These are phyloP conservation scores for Alternaria burnsii DNA, from an alignment of 2,329 filamentous ascomycete genomes.

Conservation along the genomic window DNA sequence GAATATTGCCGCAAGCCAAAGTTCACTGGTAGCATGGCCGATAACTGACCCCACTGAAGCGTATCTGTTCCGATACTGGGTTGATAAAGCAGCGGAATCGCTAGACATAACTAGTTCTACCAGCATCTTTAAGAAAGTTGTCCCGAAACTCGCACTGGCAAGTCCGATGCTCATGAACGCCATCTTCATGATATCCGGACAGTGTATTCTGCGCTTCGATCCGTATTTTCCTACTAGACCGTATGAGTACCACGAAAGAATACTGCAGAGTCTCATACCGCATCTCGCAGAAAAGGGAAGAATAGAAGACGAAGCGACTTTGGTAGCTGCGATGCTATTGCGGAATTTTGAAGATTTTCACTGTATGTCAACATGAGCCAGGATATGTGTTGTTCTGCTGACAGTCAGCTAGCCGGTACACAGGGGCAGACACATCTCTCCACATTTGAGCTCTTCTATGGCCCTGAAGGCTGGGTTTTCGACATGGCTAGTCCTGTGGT, in stretches of 20 bases:
- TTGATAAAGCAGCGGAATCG: constrained; percentile 19
- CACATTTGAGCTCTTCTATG: constrained; percentile 27
- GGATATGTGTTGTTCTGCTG: not conserved
- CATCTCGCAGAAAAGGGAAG: constrained; percentile 23
- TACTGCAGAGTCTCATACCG: constrained; percentile 26
- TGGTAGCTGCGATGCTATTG: constrained; percentile 29
- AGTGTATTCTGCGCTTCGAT: constrained; percentile 46
- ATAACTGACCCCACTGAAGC: constrained; percentile 22
- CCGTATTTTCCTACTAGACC: constrained; percentile 21
- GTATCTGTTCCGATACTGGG: constrained; percentile 27
- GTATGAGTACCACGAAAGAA: constrained; percentile 27
- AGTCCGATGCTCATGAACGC: constrained; percentile 53
- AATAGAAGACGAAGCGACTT: constrained; percentile 28
- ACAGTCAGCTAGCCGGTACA: constrained; percentile 25
- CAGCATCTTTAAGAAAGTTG: constrained; percentile 16
- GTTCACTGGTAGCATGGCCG: constrained; percentile 10
- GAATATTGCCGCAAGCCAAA: not conserved
- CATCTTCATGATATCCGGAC: constrained; percentile 51
- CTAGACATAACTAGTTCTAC: constrained; percentile 26
- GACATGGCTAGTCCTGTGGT: constrained; percentile 23
- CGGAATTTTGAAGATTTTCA: constrained; percentile 29
- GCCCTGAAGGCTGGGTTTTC: constrained; percentile 22
- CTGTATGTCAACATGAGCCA: constrained; percentile 16
- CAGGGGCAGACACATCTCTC: constrained; percentile 25
- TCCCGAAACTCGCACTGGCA: constrained; percentile 33